These are phyloP conservation scores for Colletotrichum spinosum DNA, from an alignment of 2,329 filamentous ascomycete genomes.

Conservation along the genomic window DNA sequence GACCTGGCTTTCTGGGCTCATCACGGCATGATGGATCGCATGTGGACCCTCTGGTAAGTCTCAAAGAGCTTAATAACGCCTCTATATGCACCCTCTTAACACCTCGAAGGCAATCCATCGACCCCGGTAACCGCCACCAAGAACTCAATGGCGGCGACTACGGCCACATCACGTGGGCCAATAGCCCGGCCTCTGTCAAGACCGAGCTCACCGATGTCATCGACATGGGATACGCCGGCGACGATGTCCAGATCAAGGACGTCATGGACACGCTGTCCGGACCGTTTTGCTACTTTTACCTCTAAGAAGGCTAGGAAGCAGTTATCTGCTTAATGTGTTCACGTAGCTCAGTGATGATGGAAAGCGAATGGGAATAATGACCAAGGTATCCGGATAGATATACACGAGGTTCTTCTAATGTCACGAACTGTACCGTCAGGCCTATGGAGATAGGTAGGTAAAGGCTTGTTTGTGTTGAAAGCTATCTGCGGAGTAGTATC, in stretches of 20 bases:
- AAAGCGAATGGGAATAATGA: neutral
- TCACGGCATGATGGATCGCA: slow-evolving; percentile 44
- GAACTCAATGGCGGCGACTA: slow-evolving; percentile 43
- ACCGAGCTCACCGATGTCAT: slow-evolving; percentile 42
- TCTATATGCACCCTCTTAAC: rapidly evolving
- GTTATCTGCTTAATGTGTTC: neutral
- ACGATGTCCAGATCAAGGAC: slow-evolving; percentile 42
- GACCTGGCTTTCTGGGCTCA: slow-evolving; percentile 42
- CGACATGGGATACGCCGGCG: slow-evolving; percentile 45
- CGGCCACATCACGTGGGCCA: slow-evolving; percentile 46
- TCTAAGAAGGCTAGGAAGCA: slow-evolving; percentile 26
- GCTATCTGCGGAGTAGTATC: too few species aligned
- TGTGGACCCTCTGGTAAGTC: slow-evolving; percentile 42
- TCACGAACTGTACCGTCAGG: too few species aligned
- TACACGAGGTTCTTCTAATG: too few species aligned
- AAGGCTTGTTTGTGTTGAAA: too few species aligned
- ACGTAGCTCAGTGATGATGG: neutral
- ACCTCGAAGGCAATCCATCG: slow-evolving; percentile 38
- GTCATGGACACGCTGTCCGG: slow-evolving; percentile 46
- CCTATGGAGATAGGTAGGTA: too few species aligned
- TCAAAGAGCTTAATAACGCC: neutral
- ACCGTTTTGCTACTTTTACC: slow-evolving; percentile 46
- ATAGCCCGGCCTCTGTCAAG: slow-evolving; percentile 42
- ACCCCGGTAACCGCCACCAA: slow-evolving; percentile 38
- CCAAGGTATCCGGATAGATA: too few species aligned